Percentiles rank a stretch among this genome's conserved stretches.
phyloP scores from a whole-genome alignment of 768 basidiomycete species.

The Hydnum rufescens region DNA sequence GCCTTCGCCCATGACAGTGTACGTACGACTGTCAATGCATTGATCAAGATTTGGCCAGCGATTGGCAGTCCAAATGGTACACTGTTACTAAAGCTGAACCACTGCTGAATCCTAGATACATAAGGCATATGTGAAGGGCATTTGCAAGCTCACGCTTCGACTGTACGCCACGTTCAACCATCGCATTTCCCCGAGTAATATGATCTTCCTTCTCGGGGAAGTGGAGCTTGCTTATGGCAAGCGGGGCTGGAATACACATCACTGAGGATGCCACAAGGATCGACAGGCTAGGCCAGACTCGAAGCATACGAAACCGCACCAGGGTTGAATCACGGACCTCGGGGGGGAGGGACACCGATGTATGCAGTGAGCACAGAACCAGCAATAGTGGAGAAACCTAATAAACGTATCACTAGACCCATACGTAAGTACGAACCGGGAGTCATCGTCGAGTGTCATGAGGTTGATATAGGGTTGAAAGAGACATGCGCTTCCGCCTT shows the following conservation, averaged over 20 bases:
- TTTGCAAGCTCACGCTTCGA: constrained; percentile 37
- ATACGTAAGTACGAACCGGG: no score
- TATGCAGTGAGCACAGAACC: constrained; percentile 79
- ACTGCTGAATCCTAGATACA: no score
- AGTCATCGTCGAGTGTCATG: constrained; percentile 72
- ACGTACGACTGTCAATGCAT: constrained; percentile 71
- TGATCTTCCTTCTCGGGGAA: constrained; percentile 71
- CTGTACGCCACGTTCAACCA: constrained; percentile 59
- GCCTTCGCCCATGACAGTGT: constrained; percentile 79
- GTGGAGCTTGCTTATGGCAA: constrained; percentile 78
- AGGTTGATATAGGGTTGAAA: constrained; percentile 66
- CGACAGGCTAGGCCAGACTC: no score
- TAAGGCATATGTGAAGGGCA: constrained; percentile 46
- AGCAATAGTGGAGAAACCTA: constrained; percentile 85
- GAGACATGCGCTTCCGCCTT: constrained; percentile 75
- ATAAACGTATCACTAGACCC: no score
- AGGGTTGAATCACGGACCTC: no score
- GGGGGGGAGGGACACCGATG: constrained; percentile 27
- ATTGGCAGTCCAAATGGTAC: constrained; percentile 71
- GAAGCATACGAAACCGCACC: no score
- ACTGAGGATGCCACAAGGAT: constrained; percentile 76
- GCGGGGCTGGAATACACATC: constrained; percentile 90
- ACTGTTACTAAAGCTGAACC: constrained; percentile 75
- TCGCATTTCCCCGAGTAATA: constrained; percentile 60
- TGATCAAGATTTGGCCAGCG: constrained; percentile 71